Conservation (phyloP, 441 rosid genomes). For the Melastoma candidum region DNA sequence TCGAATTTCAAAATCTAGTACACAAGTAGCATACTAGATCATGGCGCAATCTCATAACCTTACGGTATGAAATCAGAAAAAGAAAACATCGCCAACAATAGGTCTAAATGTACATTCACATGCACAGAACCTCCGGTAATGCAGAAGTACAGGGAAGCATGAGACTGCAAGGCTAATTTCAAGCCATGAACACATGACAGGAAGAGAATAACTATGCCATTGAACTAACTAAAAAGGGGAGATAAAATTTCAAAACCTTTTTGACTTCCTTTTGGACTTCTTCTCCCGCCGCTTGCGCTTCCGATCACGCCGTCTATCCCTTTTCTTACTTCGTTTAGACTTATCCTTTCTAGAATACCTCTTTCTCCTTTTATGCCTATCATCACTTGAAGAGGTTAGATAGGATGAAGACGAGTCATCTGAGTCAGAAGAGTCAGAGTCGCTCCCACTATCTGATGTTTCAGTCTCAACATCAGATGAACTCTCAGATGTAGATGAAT, state of each 20-base stretch:
- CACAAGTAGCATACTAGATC: too few species aligned
- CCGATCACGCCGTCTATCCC: slow-evolving; percentile 67
- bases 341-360: slow-evolving; percentile 67
- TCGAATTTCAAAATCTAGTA: too few species aligned
- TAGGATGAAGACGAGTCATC: slow-evolving; percentile 54
- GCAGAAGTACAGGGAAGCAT: too few species aligned
- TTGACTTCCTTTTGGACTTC: slow-evolving; percentile 64
- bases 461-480: slow-evolving; percentile 51
- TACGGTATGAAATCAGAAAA: too few species aligned
- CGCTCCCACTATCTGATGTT: slow-evolving; percentile 42
- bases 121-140: too few species aligned
- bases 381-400: slow-evolving; percentile 79
- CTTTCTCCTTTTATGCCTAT: slow-evolving; percentile 66
- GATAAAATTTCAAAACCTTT: slow-evolving; percentile 35
- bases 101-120: too few species aligned
- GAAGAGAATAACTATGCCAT: neutral
- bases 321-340: slow-evolving; percentile 52
- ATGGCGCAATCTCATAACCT: too few species aligned
- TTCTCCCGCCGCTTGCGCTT: slow-evolving; percentile 59
- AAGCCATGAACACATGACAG: too few species aligned
- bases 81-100: too few species aligned
- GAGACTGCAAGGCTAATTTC: too few species aligned
- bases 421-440: slow-evolving; percentile 40
- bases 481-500: slow-evolving; percentile 66
- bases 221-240: too few species aligned